Conservation (phyloP, 257 asterid genomes). For the Solanum appendiculatum region DNA sequence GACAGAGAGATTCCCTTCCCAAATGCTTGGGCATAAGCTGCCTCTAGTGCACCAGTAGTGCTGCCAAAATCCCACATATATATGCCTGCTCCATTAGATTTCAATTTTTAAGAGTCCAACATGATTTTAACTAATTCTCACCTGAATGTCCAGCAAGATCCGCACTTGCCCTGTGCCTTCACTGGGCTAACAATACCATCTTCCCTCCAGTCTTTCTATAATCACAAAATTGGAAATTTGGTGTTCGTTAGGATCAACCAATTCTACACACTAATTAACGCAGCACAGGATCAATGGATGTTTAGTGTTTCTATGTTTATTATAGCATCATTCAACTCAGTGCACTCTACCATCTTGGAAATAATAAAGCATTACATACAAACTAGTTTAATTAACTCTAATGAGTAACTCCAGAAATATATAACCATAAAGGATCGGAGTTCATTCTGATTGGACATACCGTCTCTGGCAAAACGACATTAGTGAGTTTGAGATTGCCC, state of each 20-base stretch:
- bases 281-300: background rate
- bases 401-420: background rate
- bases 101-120: background rate
- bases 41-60: constrained; percentile 96
- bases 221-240: constrained; percentile 4
- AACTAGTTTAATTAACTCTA: constrained; percentile 3
- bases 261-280: background rate
- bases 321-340: background rate
- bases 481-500: constrained; percentile 71
- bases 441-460: constrained; percentile 20
- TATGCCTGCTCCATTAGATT: background rate
- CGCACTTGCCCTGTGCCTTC: constrained; percentile 79
- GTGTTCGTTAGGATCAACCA: background rate
- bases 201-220: constrained; percentile 85
- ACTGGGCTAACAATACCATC: constrained; percentile 83
- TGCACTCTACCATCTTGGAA: background rate
- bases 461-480: constrained; percentile 45
- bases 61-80: constrained; percentile 22
- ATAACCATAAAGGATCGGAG: background rate
- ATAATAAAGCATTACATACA: background rate
- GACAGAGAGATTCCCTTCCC: constrained; percentile 72
- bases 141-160: constrained; percentile 99
- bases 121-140: constrained; percentile 10
- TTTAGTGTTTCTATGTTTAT: background rate
- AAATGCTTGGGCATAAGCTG: constrained; percentile 82